A percentile compares a stretch with the other conserved stretches of the same genome.
These are phyloP conservation scores for Pontederia crassipes DNA, from an alignment of 176 grass and related monocot species.

Conservation along the genomic window DNA sequence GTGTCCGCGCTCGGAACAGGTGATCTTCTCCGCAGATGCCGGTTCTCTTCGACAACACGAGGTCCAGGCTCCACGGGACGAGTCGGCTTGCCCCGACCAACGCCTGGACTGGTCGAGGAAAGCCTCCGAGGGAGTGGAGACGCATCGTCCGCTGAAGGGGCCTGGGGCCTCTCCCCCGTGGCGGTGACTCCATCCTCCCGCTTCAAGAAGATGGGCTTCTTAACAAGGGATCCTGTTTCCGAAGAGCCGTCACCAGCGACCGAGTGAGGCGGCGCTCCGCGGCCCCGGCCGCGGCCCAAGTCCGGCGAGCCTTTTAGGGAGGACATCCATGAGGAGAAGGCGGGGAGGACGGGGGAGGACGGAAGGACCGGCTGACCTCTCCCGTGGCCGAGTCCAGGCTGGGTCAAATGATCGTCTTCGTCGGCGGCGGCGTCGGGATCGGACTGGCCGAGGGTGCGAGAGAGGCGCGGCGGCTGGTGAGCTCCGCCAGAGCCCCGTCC, in stretches of 20 bases:
- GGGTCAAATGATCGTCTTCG: neutral
- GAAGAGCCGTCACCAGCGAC: neutral
- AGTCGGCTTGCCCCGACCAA: slow-evolving; percentile 49
- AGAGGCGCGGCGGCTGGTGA: neutral
- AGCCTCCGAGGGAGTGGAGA: neutral
- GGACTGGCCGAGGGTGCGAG: neutral
- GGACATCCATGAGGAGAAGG: slow-evolving; percentile 22
- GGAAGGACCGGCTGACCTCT: slow-evolving; percentile 7
- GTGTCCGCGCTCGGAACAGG: neutral
- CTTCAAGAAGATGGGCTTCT: slow-evolving; percentile 22
- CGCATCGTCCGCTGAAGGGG: neutral
- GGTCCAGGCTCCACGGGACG: neutral
- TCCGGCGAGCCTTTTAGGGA: neutral
- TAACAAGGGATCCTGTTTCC: neutral
- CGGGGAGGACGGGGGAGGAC: slow-evolving; percentile 8
- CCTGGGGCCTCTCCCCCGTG: slow-evolving; percentile 5
- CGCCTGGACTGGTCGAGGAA: slow-evolving; percentile 23
- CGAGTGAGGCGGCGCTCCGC: neutral
- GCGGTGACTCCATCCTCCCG: slow-evolving; percentile 2
- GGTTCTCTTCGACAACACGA: slow-evolving; percentile 33
- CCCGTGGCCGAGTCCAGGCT: slow-evolving; percentile 13
- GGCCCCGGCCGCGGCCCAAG: neutral
- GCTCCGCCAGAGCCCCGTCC: slow-evolving; percentile 1
- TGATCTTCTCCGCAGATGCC: slow-evolving; percentile 34
- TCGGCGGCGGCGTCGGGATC: neutral